These are phyloP conservation scores for Tieghemostelium lacteum DNA, from an alignment of 78 protist genomes.

Conservation along the genomic window DNA sequence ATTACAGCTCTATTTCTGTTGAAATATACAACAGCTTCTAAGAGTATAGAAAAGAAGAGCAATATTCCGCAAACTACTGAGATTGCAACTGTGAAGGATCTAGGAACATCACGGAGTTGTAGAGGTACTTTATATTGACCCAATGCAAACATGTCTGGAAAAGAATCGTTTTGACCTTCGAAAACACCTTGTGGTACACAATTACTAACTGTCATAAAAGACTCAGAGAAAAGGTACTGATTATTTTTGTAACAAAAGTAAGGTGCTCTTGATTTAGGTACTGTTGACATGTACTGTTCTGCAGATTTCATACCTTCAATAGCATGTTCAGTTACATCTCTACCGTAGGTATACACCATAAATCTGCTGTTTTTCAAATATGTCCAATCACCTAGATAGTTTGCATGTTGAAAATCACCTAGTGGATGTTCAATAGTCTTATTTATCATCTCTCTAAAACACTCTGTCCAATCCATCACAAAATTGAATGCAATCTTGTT, in stretches of 20 bases:
- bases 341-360: neutral
- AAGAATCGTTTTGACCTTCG: no score
- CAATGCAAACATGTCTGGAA: no score
- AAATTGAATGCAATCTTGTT: constrained; percentile 4
- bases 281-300: neutral
- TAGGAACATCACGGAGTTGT: neutral
- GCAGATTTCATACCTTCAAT: no score
- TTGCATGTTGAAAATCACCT: neutral
- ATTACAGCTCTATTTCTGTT: constrained; percentile 28
- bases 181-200: no score
- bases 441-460: no score
- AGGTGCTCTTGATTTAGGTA: no score
- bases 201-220: no score
- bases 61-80: neutral
- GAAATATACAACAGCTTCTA: neutral
- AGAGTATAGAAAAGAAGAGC: neutral
- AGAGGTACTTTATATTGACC: constrained; percentile 20
- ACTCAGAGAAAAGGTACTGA: no score
- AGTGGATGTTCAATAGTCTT: neutral
- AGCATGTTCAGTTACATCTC: neutral
- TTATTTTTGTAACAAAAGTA: no score
- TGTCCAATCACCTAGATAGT: neutral
- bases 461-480: constrained; percentile 24
- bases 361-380: no score
- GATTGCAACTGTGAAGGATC: neutral